These are phyloP conservation scores for Fistulinella prunicolor DNA, from an alignment of 768 basidiomycete species.

Conservation along the genomic window DNA sequence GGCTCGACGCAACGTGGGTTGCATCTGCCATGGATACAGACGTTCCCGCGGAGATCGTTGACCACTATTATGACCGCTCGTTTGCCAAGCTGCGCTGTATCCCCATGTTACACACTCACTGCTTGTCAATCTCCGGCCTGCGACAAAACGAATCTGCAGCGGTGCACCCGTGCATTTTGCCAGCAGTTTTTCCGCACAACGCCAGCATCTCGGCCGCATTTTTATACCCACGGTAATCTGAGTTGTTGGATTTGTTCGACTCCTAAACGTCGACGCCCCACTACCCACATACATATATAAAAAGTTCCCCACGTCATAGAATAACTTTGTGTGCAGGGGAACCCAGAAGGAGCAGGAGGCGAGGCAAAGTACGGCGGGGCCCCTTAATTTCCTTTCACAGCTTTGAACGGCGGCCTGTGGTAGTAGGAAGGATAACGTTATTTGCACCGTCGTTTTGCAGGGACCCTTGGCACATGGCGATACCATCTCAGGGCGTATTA, in stretches of 20 bases:
- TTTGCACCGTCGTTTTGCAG: constrained; percentile 1
- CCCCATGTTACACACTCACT: constrained; percentile 14
- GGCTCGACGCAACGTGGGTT: constrained; percentile 23
- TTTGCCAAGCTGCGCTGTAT: constrained; percentile 16
- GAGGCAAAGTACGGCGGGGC: neutral
- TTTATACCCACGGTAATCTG: neutral
- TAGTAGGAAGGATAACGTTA: constrained; percentile 5
- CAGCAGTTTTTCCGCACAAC: constrained; percentile 1
- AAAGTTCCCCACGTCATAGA: constrained; percentile 21
- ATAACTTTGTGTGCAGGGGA: constrained; percentile 2
- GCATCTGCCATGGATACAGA: constrained; percentile 28
- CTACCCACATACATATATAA: neutral
- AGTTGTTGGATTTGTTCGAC: neutral
- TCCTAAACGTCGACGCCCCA: constrained; percentile 21
- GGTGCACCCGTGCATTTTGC: constrained; percentile 5
- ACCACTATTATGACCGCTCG: constrained; percentile 7
- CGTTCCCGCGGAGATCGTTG: constrained; percentile 30
- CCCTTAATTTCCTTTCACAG: constrained; percentile 22
- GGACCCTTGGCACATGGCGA: constrained; percentile 18
- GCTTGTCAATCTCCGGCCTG: constrained; percentile 23
- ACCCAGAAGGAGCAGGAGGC: constrained; percentile 6
- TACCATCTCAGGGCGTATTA: constrained; percentile 21
- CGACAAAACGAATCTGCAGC: constrained; percentile 5
- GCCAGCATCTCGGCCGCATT: neutral
- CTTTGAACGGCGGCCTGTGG: constrained; percentile 1